A percentile compares a stretch with the other conserved stretches of the same genome.
Conservation (phyloP, 495 filamentous ascomycete species). For the Neurospora sp. region DNA sequence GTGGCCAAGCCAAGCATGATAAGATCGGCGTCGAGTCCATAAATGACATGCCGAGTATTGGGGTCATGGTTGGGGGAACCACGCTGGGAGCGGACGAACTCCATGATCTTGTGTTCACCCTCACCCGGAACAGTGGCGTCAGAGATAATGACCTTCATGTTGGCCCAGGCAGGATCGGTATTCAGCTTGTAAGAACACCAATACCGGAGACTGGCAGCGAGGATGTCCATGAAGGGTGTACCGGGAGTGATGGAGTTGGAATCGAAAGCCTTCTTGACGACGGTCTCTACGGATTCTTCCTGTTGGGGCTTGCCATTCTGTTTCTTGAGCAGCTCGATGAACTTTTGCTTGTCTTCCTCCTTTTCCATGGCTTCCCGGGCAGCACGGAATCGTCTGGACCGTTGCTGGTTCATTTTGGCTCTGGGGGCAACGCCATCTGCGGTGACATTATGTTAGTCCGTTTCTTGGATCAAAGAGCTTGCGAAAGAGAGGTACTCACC, state of each 20-base stretch:
- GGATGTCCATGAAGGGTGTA: slow-evolving; percentile 97
- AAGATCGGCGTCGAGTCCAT: slow-evolving; percentile 91
- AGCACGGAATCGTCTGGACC: slow-evolving; percentile 80
- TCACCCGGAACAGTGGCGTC: slow-evolving; percentile 96
- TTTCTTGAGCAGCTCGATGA: slow-evolving; percentile 67
- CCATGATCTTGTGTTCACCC: slow-evolving; percentile 99
- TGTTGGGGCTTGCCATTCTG: slow-evolving; percentile 55
- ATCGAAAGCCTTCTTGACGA: slow-evolving; percentile 89
- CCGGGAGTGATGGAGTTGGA: slow-evolving; percentile 96
- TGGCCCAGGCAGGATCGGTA: slow-evolving; percentile 92
- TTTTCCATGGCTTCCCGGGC: slow-evolving; percentile 92
- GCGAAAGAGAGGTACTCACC: slow-evolving; percentile 47
- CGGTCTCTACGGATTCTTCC: slow-evolving; percentile 48
- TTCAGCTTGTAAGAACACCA: slow-evolving; percentile 97
- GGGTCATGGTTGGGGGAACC: slow-evolving; percentile 84
- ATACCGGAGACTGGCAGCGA: slow-evolving; percentile 83
- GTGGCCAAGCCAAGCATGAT: slow-evolving; percentile 98
- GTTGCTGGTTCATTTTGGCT: slow-evolving; percentile 97
- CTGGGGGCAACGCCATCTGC: slow-evolving; percentile 86
- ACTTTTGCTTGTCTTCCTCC: slow-evolving; percentile 79
- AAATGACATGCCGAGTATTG: slow-evolving; percentile 93
- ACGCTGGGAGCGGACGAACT: slow-evolving; percentile 91
- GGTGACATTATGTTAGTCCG: slow-evolving; percentile 23
- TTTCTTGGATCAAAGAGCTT: background rate
- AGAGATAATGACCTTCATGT: slow-evolving; percentile 95